Evolutionary conservation across 768 basidiomycete species (phyloP), one percentile per base, ranked within the genome.

Genomic region (Leccinum fibrillosum): DNA sequence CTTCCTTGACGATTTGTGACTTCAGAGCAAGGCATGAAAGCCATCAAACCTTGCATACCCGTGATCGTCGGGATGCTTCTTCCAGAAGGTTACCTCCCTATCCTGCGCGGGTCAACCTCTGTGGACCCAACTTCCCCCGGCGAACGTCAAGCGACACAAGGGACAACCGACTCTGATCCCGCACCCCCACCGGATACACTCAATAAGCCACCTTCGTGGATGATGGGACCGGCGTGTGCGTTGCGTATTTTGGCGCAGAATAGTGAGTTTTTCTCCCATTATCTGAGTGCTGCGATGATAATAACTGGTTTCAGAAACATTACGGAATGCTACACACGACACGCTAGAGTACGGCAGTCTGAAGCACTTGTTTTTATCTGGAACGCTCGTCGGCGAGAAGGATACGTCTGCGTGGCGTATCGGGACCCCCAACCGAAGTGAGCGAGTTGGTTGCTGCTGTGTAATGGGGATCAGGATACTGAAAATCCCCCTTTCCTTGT

Each of bases 401-500:
- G 58, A 69, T 10, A 67, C 65, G 10, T 44, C 57, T 5, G 17
- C 55, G 3, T 69, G 59, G 65, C 52, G 34, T 5, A 28, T 69
- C 32, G 12, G 17, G 23, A 68, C 62, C 2, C 67, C 67, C 42
- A 66, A 62, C 8, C 53, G 59, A 54, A 17, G 67, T 69, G 6
- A 25, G 56, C 3, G 4, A 1, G 10, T 39, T n/a, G 37, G 39
- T 42, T 42, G 39, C n/a, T 23, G 44, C 23, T 15, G 28, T 44
- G 26, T 11, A 23, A 2, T 5, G 4, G 4, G 10, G 21, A n/a
- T n/a, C 13, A 26, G 17, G 12, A 47, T 23, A 23, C 45, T 47
- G 26, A 49, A 17, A 19, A 13, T 28, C 8, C 39, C 17, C 48
- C 2, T 28, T 49, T 28, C 48, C 48, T 42, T 4, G 9, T 39